phyloP scores from a whole-genome alignment of 441 rosid genomes.

The Theobroma grandiflorum region DNA sequence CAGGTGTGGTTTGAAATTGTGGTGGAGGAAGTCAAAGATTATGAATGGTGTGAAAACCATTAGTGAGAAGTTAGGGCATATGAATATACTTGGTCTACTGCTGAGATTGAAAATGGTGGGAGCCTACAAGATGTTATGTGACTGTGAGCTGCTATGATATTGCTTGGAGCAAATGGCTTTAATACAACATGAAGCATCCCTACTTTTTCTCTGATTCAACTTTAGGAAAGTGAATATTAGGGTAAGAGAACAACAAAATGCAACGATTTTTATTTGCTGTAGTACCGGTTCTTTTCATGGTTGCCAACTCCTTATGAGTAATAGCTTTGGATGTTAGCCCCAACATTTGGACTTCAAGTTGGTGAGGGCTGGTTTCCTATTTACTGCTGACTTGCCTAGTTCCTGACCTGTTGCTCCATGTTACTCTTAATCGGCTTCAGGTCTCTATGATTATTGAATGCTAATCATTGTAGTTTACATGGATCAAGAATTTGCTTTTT shows the following conservation, averaged over 20 bases:
- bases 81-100: not conserved
- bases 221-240: not conserved
- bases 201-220: not conserved
- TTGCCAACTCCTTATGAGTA: not conserved
- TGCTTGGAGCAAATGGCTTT: constrained; percentile 6
- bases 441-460: not conserved
- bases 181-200: not conserved
- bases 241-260: not conserved
- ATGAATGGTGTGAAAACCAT: constrained; percentile 9
- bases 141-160: constrained; percentile 14
- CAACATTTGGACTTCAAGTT: not conserved
- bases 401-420: not conserved
- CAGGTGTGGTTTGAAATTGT: not conserved
- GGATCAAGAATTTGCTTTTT: not conserved
- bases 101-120: constrained; percentile 10
- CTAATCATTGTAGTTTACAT: not conserved
- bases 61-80: not conserved
- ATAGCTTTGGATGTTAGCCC: not conserved
- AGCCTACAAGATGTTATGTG: not conserved
- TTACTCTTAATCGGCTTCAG: not conserved
- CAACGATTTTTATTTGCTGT: not conserved
- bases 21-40: not conserved
- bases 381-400: not conserved
- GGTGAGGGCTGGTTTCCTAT: not conserved
- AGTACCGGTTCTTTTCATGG: not conserved